Base-by-base conservation (phyloP, 2,329 filamentous ascomycete species). In the Cladosporium sp. region DNA sequence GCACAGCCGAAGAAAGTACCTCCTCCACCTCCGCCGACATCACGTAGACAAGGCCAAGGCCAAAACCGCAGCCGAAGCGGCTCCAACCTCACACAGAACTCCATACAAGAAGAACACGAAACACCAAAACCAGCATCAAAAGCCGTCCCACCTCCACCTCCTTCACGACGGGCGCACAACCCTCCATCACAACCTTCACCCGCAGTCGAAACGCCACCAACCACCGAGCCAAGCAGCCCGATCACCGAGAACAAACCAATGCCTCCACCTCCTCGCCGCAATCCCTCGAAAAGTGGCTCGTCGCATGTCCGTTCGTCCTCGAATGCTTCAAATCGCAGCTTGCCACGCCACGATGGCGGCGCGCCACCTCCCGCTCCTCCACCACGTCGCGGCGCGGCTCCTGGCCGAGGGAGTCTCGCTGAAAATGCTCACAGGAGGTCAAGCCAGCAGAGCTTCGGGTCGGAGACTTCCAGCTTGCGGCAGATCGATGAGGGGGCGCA, bases 1-100 rank as follows among this genome's bases (percentile, higher is more conserved):
- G 9, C 54, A 7, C 45, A 42, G 37, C 35, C 47, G n/a, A 57
- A 57, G 25, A 84, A 85, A 69, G 87, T 87, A 64, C 83, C 84
- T 1, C 75, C 86, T 6, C 83, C 68, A 45, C 59, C 58, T 36
- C 66, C 66, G 24, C 66, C 67, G 17, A 50, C 44, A 17, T 60
- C 55, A 35, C 49, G 50, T 17, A 36, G 42, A 56, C 47, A 45
- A 40, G n/a, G 4, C 19, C 51, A 34, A 19, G 40, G 20, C 28
- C 35, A 44, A 24, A 34, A 42, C 13, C 42, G 39, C 37, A 42
- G 22, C 12, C 59, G 52, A 52, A 36, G 58, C 62, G 8, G 59
- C 54, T n/a, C 57, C 8, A 59, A 55, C 36, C 28, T 55, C 1
- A 50, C 56, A 19, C 60, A 62, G 25, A 53, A 51, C 25, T 56